Evolutionary conservation across 192 early-diverging fungal genomes (phyloP).

Genomic region (Backusella psychrophila): DNA sequence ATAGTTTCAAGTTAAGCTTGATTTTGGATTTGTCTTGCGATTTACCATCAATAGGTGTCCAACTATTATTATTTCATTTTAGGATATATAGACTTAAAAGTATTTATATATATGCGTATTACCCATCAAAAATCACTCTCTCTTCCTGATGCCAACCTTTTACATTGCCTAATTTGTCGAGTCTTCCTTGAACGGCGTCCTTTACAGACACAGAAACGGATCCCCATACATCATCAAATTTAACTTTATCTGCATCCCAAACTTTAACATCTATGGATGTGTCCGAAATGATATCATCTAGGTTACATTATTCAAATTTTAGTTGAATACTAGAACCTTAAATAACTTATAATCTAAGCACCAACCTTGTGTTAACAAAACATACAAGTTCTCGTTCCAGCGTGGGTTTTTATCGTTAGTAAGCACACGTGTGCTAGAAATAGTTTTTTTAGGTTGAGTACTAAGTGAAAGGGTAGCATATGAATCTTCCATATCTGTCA

Average conservation of each 20-base stretch:
- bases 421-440: slow-evolving; percentile 25
- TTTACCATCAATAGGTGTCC: slow-evolving; percentile 30
- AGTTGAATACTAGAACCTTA: neutral
- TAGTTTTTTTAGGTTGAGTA: slow-evolving; percentile 15
- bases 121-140: slow-evolving; percentile 28
- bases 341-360: neutral
- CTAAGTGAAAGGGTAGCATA: slow-evolving; percentile 24
- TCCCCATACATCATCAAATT: slow-evolving; percentile 27
- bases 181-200: slow-evolving; percentile 4
- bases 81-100: neutral
- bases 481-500: slow-evolving; percentile 24
- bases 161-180: slow-evolving; percentile 21
- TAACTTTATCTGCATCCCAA: slow-evolving; percentile 33
- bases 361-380: slow-evolving; percentile 20
- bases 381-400: slow-evolving; percentile 28
- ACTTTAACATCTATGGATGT: slow-evolving; percentile 24
- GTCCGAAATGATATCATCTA: slow-evolving; percentile 25
- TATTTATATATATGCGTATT: neutral
- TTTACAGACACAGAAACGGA: slow-evolving; percentile 15
- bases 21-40: slow-evolving; percentile 18
- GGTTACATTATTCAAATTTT: neutral
- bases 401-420: slow-evolving; percentile 26
- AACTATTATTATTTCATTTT: neutral
- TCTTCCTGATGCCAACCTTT: slow-evolving; percentile 17
- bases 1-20: slow-evolving; percentile 22